A percentile compares a stretch with the other conserved stretches of the same genome.
phyloP scores from a whole-genome alignment of 495 filamentous ascomycete species.

The Penicillium ucsense region DNA sequence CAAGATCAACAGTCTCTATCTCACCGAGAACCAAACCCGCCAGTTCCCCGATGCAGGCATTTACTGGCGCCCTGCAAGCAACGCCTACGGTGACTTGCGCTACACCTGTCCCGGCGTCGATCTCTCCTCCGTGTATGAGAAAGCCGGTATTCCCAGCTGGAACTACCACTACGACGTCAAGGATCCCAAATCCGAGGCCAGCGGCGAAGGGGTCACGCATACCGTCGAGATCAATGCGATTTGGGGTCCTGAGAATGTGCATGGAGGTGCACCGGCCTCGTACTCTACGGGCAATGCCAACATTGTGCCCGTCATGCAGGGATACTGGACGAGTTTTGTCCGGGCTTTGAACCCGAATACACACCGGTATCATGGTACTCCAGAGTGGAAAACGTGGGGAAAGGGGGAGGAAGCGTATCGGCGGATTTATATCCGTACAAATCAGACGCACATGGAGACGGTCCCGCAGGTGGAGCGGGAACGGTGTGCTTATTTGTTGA shows the following conservation, averaged over 20 bases:
- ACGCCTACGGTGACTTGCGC: slow-evolving; percentile 63
- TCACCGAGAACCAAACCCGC: slow-evolving; percentile 28
- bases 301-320: slow-evolving; percentile 49
- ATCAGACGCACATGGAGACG: slow-evolving; percentile 48
- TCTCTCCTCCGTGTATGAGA: slow-evolving; percentile 37
- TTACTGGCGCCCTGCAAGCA: slow-evolving; percentile 51
- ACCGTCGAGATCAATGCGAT: slow-evolving; percentile 53
- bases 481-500: slow-evolving; percentile 45
- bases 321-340: slow-evolving; percentile 64
- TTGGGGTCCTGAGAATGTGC: slow-evolving; percentile 42
- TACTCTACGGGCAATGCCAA: slow-evolving; percentile 43
- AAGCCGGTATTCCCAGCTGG: slow-evolving; percentile 35
- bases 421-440: slow-evolving; percentile 46
- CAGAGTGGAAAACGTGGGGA: slow-evolving; percentile 41
- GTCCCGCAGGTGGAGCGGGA: slow-evolving; percentile 34
- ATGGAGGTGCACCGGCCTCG: slow-evolving; percentile 34
- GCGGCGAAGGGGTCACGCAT: slow-evolving; percentile 53
- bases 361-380: slow-evolving; percentile 28
- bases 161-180: slow-evolving; percentile 60
- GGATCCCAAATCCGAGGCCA: slow-evolving; percentile 34
- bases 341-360: slow-evolving; percentile 54
- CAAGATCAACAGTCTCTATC: slow-evolving; percentile 50
- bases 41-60: slow-evolving; percentile 34
- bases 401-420: slow-evolving; percentile 17
- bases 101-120: slow-evolving; percentile 61